Evolutionary conservation across 2,329 filamentous ascomycete species (phyloP).

Genomic region (Dactylonectria estremocensis): DNA sequence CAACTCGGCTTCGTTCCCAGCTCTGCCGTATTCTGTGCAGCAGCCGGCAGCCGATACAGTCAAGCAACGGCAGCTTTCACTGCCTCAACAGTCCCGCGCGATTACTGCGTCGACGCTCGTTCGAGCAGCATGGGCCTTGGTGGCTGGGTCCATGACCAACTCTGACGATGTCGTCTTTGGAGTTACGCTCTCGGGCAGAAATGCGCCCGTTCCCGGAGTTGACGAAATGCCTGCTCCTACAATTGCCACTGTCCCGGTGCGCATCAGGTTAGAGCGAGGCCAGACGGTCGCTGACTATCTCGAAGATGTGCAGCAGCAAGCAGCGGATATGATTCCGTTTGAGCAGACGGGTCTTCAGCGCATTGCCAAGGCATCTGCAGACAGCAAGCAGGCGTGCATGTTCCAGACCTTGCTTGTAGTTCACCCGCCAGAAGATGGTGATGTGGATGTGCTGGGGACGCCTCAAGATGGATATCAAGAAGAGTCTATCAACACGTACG

Average conservation of each 20-base stretch:
- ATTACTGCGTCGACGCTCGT: constrained; percentile 37
- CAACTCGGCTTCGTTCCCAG: constrained; percentile 21
- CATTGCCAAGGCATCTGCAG: constrained; percentile 12
- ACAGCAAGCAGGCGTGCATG: constrained; percentile 5
- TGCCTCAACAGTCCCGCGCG: background rate
- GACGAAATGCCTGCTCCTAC: constrained; percentile 38
- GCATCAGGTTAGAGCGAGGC: constrained; percentile 44
- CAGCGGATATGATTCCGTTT: constrained; percentile 23
- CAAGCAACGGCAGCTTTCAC: constrained; percentile 7
- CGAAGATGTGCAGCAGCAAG: constrained; percentile 43
- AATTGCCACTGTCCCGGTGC: constrained; percentile 34
- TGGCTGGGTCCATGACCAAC: constrained; percentile 35
- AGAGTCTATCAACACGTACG: constrained; percentile 12
- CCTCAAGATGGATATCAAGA: constrained; percentile 2
- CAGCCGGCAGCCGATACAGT: constrained; percentile 8
- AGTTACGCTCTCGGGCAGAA: constrained; percentile 41
- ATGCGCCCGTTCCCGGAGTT: constrained; percentile 39
- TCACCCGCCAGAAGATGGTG: constrained; percentile 6
- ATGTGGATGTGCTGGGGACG: background rate
- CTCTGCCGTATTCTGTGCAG: constrained; percentile 11
- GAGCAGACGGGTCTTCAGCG: constrained; percentile 28
- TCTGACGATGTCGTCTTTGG: constrained; percentile 45
- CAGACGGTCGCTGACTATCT: constrained; percentile 57
- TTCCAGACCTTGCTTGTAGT: constrained; percentile 30
- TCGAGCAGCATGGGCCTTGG: constrained; percentile 49